Base-by-base conservation (phyloP, 2,329 filamentous ascomycete genomes). In the Hortaea werneckii region DNA sequence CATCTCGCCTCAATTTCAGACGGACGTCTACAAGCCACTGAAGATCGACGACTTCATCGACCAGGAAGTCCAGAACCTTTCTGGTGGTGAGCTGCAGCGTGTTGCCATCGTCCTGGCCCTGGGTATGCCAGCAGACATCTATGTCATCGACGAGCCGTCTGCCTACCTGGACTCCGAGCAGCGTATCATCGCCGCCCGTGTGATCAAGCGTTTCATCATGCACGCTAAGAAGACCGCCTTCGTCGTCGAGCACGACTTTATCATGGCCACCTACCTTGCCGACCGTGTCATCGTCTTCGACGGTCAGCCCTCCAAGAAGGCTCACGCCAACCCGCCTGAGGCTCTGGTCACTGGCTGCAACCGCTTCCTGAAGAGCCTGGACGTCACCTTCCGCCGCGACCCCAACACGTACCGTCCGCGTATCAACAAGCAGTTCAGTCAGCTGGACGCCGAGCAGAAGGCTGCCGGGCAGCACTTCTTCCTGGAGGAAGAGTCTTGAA, bases 161-260 rank as follows among this genome's bases (percentile, higher is more conserved):
- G 89, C 89, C 52, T 98, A 98, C 70, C 85, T 98, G 48, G 92
- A 98, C 68, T 96, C 92, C 42, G 92, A 98, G 73, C 92, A 98
- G 73, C 90, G 92, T 85, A 95, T 98, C 64, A 83, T 98, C 59
- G 90, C 89, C 51, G 85, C 90, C 40, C 85, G 89, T 64, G 94
- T 98, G 65, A 98, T 98, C 74, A 98, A 98, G 78, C 85, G 92
- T 56, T 98, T 94, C 78, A 98, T 98, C 70, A 98, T 98, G 92
- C 90, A 98, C 75, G 83, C 88, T 60, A 96, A 96, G 82, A 96
- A 96, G 80, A 98, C 92, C 0, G 92, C 92, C 42, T 98, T 98
- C 67, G 82, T 98, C 57, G 90, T 98, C 66, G 92, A 98, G 81
- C 92, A 98, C 84, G 92, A 98, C 78, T 96, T 98, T 75, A 95